Evolutionary conservation across 2,329 filamentous ascomycete species (phyloP), one percentile per base, ranked within the genome.

Genomic region (Neobulgaria alba): DNA sequence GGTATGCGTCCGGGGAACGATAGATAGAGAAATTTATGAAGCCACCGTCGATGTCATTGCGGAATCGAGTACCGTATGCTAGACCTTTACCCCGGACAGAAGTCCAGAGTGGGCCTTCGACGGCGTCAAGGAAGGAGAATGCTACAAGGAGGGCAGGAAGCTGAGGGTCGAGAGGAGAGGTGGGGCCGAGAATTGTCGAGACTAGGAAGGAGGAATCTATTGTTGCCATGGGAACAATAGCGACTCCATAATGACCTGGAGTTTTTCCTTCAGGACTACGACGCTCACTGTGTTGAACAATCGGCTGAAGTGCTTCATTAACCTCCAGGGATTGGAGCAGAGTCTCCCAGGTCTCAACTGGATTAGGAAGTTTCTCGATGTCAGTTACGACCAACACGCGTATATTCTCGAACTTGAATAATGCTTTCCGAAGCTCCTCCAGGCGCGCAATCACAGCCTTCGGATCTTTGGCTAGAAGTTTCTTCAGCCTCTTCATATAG

Each of bases 101-200:
- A 48, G 83, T 83, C 90, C 92, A 96, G 21, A 98, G 76, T 1
- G 92, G 92, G 0, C 92, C 92, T 63, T 98, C 92, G 14, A 93
- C 84, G 1, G 88, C 81, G 58, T 95, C 89, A 46, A 98, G 81
- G 59, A 95, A 96, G 15, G 88, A 80, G 36, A 88, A 77, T 1
- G 90, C 88, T 5, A 98, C 89, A 61, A 94, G 77, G 38, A 95
- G 72, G 2, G 89, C 81, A 0, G 92, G 88, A 1, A 96, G 70
- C 12, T 77, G 73, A 0, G 88, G 81, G 55, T 95, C 82, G 3
- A 74, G 71, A 57, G 83, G 89, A 0, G 82, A 85, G 17, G 76
- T 73, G 12, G 90, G 75, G 4, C 90, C 90, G 31, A 75, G 74
- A 2, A 82, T 72, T 9, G 83, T 83, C 53, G 85, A 79, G 45